Base-by-base conservation (phyloP, 495 filamentous ascomycete species). In the Podospora appendiculata region DNA sequence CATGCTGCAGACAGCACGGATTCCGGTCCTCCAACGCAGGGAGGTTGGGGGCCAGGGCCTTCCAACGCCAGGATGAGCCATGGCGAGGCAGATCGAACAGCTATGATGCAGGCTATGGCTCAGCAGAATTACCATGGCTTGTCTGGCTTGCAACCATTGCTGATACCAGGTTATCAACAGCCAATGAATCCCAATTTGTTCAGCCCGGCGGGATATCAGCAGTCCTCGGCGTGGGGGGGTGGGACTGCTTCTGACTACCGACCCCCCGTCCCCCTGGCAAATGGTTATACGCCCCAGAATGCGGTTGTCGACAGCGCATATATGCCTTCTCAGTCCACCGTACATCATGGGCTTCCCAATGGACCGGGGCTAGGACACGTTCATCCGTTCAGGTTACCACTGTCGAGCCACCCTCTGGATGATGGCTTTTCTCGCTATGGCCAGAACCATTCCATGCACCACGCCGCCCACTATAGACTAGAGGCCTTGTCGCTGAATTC, bases 161-260 rank as follows among this genome's bases (percentile, higher is more conserved):
- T 90, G 11, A 86, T 86, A 7, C 84, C 87, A 9, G 77, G 82
- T 19, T 81, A 87, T 50, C 87, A 90, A 53, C 82, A 84, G 34
- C 77, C 77, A 42, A 68, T 83, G 32, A 82, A 85, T 7, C 87
- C 87, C 35, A 89, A 88, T 3, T 82, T 84, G 17, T 86, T 86
- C 14, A 88, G 88, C 53, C 83, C 82, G 33, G 81, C 80, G 36
- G 83, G 82, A 4, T 79, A 85, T 13, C 87, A 81, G 66, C 88
- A 87, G 39, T 59, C 64, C 3, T 81, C 84, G 13, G 86, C 86
- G 57, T 93, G 87, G 87, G 82, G 83, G 11, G 84, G 95, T 68
- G 84, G 85, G 6, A 83, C 76, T 12, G 84, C 83, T 16, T 38
- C 61, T 12, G 64, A 60, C 46, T 73, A 69, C 47, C 64, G 56